Evolutionary conservation across 805 yeast genomes (phyloP), one percentile per base, ranked within the genome.

Genomic region (Hanseniaspora taiwanica): DNA sequence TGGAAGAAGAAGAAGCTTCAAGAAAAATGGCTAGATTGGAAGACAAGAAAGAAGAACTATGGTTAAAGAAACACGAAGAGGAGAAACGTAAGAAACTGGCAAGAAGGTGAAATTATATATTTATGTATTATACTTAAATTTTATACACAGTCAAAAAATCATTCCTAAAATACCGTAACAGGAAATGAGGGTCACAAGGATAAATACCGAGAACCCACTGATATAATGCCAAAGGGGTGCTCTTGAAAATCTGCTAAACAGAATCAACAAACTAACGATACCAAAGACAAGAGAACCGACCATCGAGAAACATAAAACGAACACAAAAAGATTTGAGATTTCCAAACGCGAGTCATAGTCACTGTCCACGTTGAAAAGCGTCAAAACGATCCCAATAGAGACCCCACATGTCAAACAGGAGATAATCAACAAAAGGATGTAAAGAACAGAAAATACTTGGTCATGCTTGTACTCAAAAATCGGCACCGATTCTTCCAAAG

Each of bases 1-100:
- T 85, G 33, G 82, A 74, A 42, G 98, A 89, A 52, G 98, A 89
- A 59, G 72, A 65, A 45, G 53, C 71, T 25, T 79, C 95, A 10
- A 65, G 76, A 27, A 68, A 69, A 38, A 70, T 68, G 40, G 98
- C 94, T 0, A 69, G 72, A 48, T 46, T 68, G 31, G 98, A 91
- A 54, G 98, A 89, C 53, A 63, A 67, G 37, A 63, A 69, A 39
- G 96, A 87, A 55, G 74, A 73, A 51, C 72, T 65, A 40, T 67
- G 76, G 52, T 76, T 81, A 46, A 73, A 67, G 44, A 57, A 55
- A 44, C 68, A 62, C 41, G 66, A 66, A 13, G 56, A 57, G 44
- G 69, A 65, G 46, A 75, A 77, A 51, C 55, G 60, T 48, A 60
- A 55, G 17, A 33, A 16, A 33, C 13, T 33, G 23, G 14, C 35